A percentile compares a stretch with the other conserved stretches of the same genome.
Conservation (phyloP, 352 stramenopile species). For the Phytophthora syringae region DNA sequence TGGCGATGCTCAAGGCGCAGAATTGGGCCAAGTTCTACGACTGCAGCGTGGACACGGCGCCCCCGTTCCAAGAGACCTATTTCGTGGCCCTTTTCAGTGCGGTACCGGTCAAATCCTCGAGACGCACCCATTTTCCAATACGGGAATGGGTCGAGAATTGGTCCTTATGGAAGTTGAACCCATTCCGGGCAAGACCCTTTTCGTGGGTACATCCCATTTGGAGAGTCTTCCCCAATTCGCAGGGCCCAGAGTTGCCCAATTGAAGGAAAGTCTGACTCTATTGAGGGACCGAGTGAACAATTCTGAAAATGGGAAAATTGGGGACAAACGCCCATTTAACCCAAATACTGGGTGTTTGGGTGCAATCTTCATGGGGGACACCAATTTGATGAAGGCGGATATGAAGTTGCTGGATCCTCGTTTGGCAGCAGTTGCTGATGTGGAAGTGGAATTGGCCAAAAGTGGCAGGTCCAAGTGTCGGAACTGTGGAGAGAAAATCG, state of each 20-base stretch:
- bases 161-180: conserved; percentile 63
- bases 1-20: conserved; percentile 62
- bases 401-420: conserved; percentile 63
- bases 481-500: conserved; percentile 50
- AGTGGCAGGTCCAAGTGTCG: conserved; percentile 63
- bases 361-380: conserved; percentile 82
- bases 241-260: conserved; percentile 50
- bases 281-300: conserved; percentile 54
- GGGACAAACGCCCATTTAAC: conserved; percentile 2
- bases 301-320: conserved; percentile 13
- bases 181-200: conserved; percentile 48
- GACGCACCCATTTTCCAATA: conserved; percentile 72
- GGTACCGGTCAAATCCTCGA: conserved; percentile 66
- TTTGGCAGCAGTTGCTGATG: conserved; percentile 35
- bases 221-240: conserved; percentile 74
- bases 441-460: conserved; percentile 66
- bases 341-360: conserved; percentile 47
- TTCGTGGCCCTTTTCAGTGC: conserved; percentile 84
- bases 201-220: conserved; percentile 73
- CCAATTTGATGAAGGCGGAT: conserved; percentile 65
- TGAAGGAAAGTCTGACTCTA: conserved; percentile 58
- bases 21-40: conserved; percentile 76
- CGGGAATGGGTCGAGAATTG: conserved; percentile 78
- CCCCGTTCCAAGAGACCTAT: conserved; percentile 76
- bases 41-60: conserved; percentile 73